phyloP scores from a whole-genome alignment of 192 early-diverging fungal genomes.

The Entomortierella lignicola region DNA sequence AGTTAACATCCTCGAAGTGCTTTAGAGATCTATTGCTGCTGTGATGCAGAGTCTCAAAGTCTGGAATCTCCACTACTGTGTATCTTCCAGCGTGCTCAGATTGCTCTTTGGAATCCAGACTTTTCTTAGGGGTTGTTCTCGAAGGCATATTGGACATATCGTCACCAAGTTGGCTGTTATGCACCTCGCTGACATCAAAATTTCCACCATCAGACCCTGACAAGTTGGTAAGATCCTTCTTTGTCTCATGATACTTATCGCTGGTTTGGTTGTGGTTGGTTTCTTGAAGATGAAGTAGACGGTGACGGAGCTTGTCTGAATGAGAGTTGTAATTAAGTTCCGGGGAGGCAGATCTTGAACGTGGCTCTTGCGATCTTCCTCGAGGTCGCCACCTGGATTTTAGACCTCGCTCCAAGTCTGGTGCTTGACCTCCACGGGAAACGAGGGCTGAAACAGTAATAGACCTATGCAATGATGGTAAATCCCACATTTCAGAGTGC shows the following conservation, averaged over 20 bases:
- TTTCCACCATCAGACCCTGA: background rate
- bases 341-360: slow-evolving; percentile 26
- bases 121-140: background rate
- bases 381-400: background rate
- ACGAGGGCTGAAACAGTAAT: slow-evolving; percentile 20
- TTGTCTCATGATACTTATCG: too few relatives aligned
- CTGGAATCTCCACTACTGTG: slow-evolving; percentile 36
- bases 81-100: slow-evolving; percentile 9
- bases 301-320: too few relatives aligned
- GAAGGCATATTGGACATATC: too few relatives aligned
- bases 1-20: slow-evolving; percentile 12
- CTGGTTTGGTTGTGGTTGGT: too few relatives aligned
- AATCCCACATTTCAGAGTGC: slow-evolving; percentile 22
- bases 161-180: background rate
- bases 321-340: background rate
- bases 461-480: slow-evolving; percentile 14
- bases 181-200: slow-evolving; percentile 4
- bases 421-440: background rate
- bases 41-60: slow-evolving; percentile 15
- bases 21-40: slow-evolving; percentile 1
- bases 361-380: background rate
- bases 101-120: background rate
- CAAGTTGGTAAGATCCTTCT: background rate
- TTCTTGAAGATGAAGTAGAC: too few relatives aligned
- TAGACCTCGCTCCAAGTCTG: slow-evolving; percentile 28